phyloP scores from a whole-genome alignment of 192 early-diverging fungal species.

The Phycomyces blakesleeanus region DNA sequence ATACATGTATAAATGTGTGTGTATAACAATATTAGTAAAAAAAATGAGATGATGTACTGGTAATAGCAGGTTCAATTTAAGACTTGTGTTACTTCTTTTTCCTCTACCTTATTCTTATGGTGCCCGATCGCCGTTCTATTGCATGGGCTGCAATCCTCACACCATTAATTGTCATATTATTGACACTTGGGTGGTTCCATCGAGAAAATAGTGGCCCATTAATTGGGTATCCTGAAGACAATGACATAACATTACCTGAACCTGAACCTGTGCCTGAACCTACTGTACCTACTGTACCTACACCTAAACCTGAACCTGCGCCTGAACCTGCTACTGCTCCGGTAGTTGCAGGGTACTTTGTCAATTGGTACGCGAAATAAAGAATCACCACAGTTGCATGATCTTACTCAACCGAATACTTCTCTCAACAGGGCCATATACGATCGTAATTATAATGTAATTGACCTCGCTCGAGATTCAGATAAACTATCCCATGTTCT shows the following conservation, averaged over 20 bases:
- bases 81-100: not conserved
- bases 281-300: not conserved
- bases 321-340: slow-evolving; percentile 24
- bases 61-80: not conserved
- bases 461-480: slow-evolving; percentile 54
- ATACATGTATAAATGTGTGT: too few relatives aligned
- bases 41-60: too few relatives aligned
- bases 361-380: slow-evolving; percentile 20
- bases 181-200: not conserved
- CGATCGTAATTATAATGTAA: slow-evolving; percentile 59
- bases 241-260: not conserved
- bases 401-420: not conserved
- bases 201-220: not conserved
- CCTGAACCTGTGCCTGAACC: slow-evolving; percentile 11
- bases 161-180: not conserved
- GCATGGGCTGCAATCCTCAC: not conserved
- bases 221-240: not conserved
- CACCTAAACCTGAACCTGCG: not conserved
- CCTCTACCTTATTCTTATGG: not conserved
- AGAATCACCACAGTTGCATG: not conserved
- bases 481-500: slow-evolving; percentile 70
- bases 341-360: slow-evolving; percentile 36
- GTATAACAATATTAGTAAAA: too few relatives aligned
- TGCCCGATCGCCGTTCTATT: not conserved
- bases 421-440: slow-evolving; percentile 63